These are phyloP conservation scores for Fusarium buxicola DNA, from an alignment of 2,329 filamentous ascomycete genomes.

Conservation along the genomic window DNA sequence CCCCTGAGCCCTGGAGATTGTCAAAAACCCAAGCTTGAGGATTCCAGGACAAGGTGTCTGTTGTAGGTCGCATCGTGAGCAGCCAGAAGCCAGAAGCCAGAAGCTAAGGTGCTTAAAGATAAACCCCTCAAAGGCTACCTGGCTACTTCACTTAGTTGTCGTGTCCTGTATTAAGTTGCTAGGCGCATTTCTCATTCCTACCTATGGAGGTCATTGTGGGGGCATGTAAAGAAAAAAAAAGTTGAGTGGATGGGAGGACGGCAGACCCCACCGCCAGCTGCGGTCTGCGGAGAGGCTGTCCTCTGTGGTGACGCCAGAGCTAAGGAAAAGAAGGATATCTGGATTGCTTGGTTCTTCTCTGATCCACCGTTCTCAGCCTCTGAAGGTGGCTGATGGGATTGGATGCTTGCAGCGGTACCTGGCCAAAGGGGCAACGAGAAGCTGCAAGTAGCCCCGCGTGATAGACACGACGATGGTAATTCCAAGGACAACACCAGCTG, in stretches of 20 bases:
- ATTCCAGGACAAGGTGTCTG: not conserved
- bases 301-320: not conserved
- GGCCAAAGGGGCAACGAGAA: not conserved
- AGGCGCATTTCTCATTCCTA: conserved; percentile 34
- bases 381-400: conserved; percentile 17
- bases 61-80: not conserved
- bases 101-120: conserved; percentile 2
- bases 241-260: conserved; percentile 7
- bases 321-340: conserved; percentile 2
- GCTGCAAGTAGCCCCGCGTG: conserved; percentile 23
- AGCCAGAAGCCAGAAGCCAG: not conserved
- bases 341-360: conserved; percentile 1
- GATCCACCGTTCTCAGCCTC: conserved; percentile 15
- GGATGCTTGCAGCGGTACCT: conserved; percentile 2
- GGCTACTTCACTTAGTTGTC: conserved; percentile 8
- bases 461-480: conserved; percentile 4
- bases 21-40: too few species aligned
- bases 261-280: not conserved
- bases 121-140: not conserved
- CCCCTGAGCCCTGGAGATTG: conserved; percentile 28
- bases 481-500: conserved; percentile 6
- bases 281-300: conserved; percentile 11
- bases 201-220: conserved; percentile 31
- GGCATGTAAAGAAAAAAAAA: conserved; percentile 17
- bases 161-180: conserved; percentile 30